A percentile compares a stretch with the other conserved stretches of the same genome.
Evolutionary conservation across 495 filamentous ascomycete species (phyloP).

Genomic region (Lasiosphaeris hirsuta): DNA sequence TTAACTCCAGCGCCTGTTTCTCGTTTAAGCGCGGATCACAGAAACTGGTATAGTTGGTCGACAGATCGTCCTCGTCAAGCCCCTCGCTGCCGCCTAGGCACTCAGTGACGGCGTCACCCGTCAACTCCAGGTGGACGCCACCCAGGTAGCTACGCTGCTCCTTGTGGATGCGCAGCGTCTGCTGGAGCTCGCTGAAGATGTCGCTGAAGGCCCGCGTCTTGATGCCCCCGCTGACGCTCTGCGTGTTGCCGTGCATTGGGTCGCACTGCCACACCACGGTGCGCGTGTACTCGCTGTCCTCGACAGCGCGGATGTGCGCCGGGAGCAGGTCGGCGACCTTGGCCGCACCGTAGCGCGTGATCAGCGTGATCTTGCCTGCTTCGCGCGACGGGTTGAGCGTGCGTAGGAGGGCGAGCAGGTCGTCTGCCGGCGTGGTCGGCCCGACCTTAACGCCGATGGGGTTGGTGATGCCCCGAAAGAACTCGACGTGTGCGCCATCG

Average conservation of each 20-base stretch:
- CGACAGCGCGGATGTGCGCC: slow-evolving; percentile 81
- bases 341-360: slow-evolving; percentile 84
- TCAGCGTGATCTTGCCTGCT: slow-evolving; percentile 88
- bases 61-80: slow-evolving; percentile 80
- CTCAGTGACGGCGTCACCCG: slow-evolving; percentile 94
- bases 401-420: slow-evolving; percentile 73
- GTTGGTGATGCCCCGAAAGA: slow-evolving; percentile 93
- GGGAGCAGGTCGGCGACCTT: slow-evolving; percentile 71
- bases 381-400: slow-evolving; percentile 79
- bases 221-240: slow-evolving; percentile 64
- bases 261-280: slow-evolving; percentile 96
- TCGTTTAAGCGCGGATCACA: slow-evolving; percentile 95
- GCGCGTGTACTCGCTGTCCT: slow-evolving; percentile 62
- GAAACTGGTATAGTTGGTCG: slow-evolving; percentile 86
- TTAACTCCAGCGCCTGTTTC: slow-evolving; percentile 93
- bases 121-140: slow-evolving; percentile 91
- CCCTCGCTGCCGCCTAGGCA: slow-evolving; percentile 89
- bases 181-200: slow-evolving; percentile 79
- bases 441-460: slow-evolving; percentile 96
- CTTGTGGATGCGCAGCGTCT: slow-evolving; percentile 78
- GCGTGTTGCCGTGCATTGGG: slow-evolving; percentile 93
- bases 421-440: slow-evolving; percentile 69
- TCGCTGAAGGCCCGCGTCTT: slow-evolving; percentile 87
- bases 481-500: slow-evolving; percentile 90
- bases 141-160: slow-evolving; percentile 80